Percentiles rank a stretch among this genome's conserved stretches.
These are phyloP conservation scores for Salvia sclarea DNA, from an alignment of 305 asterid genomes.

Conservation along the genomic window DNA sequence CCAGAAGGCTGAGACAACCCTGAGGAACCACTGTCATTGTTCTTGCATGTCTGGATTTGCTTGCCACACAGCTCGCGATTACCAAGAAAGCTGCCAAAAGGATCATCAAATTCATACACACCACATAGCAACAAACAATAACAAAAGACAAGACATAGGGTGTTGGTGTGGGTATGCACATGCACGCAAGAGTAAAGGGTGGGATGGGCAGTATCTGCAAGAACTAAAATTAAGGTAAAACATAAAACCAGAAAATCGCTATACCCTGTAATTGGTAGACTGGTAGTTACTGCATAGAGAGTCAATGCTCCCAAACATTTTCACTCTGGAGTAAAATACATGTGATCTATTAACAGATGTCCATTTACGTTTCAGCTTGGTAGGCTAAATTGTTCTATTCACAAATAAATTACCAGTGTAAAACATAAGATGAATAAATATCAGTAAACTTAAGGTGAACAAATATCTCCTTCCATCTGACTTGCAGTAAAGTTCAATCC, in stretches of 20 bases:
- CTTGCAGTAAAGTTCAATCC: conserved; percentile 3
- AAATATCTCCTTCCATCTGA: conserved; percentile 14
- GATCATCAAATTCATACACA: conserved; percentile 31
- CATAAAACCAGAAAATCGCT: conserved; percentile 25
- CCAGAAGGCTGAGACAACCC: conserved; percentile 44
- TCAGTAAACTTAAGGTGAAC: conserved; percentile 9
- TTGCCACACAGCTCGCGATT: conserved; percentile 90
- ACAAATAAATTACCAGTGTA: conserved; percentile 2
- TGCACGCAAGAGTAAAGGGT: background rate
- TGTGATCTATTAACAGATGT: conserved; percentile 6
- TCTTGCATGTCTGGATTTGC: conserved; percentile 68
- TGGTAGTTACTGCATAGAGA: conserved; percentile 16
- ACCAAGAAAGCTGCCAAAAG: conserved; percentile 74
- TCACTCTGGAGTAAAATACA: conserved; percentile 3
- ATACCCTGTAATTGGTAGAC: conserved; percentile 6
- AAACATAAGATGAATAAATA: background rate
- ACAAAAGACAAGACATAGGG: background rate
- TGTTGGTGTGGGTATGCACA: background rate
- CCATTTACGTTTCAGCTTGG: conserved; percentile 18
- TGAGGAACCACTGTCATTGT: conserved; percentile 49
- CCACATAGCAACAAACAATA: conserved; percentile 13
- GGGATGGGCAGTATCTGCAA: background rate
- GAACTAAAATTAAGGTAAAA: conserved; percentile 9
- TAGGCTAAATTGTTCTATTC: background rate
- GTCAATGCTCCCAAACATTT: background rate